Percentiles rank a stretch among this genome's conserved stretches.
phyloP scores from a whole-genome alignment of 768 basidiomycete genomes.

The Lactarius evosmus region DNA sequence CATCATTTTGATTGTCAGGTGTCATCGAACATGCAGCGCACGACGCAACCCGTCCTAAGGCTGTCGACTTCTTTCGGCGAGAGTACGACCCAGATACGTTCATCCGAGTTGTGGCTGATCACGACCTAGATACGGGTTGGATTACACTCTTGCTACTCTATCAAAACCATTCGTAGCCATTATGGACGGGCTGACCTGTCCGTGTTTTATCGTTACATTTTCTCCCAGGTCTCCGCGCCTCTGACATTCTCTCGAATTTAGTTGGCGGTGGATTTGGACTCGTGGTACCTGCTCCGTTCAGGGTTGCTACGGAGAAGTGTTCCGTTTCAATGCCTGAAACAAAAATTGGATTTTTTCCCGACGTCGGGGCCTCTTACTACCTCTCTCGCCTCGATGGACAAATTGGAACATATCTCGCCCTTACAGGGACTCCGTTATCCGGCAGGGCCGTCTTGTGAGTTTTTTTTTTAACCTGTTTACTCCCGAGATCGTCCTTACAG shows the following conservation, averaged over 20 bases:
- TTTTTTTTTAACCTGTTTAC: background rate
- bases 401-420: conserved; percentile 88
- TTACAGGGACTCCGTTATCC: conserved; percentile 68
- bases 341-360: conserved; percentile 85
- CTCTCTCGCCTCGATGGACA: conserved; percentile 87
- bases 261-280: conserved; percentile 98
- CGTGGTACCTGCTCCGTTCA: conserved; percentile 76
- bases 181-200: conserved; percentile 90
- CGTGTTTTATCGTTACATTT: conserved; percentile 36
- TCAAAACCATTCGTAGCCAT: conserved; percentile 89
- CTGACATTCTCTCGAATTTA: conserved; percentile 35
- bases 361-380: conserved; percentile 91
- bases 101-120: background rate
- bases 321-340: conserved; percentile 96
- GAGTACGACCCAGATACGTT: conserved; percentile 52
- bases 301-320: conserved; percentile 92
- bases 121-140: conserved; percentile 66
- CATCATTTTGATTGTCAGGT: conserved; percentile 38
- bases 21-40: conserved; percentile 52
- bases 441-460: conserved; percentile 87
- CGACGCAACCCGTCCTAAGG: conserved; percentile 51
- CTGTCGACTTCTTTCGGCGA: conserved; percentile 85
- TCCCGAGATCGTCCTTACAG: background rate
- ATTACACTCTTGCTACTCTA: conserved; percentile 65
- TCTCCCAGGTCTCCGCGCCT: background rate